These are phyloP conservation scores for Ilex aquifolium DNA, from an alignment of 257 asterid species.

Conservation along the genomic window DNA sequence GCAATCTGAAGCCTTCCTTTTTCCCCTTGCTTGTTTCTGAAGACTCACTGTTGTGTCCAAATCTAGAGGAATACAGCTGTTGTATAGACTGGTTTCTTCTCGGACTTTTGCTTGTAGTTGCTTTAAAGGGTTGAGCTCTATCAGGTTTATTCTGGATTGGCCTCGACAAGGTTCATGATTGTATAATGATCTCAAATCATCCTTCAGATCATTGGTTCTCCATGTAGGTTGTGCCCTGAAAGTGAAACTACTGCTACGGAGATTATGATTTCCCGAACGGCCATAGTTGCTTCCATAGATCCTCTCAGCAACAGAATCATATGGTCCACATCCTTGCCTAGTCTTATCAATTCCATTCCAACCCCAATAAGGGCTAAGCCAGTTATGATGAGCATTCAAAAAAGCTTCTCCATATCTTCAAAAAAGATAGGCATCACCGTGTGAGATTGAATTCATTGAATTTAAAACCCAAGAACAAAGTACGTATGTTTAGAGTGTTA, in stretches of 20 bases:
- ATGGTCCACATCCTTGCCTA: not conserved
- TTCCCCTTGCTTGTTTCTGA: conserved; percentile 12
- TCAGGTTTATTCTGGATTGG: not conserved
- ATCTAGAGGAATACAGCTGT: not conserved
- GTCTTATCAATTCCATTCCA: not conserved
- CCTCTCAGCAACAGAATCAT: not conserved
- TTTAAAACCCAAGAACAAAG: too few relatives aligned
- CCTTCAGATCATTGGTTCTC: not conserved
- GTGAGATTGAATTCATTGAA: too few relatives aligned
- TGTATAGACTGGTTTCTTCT: not conserved
- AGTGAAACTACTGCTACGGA: not conserved
- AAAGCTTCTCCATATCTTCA: conserved; percentile 48
- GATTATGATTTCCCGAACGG: not conserved
- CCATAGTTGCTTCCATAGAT: not conserved
- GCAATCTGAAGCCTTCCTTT: conserved; percentile 38
- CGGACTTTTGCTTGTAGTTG: not conserved
- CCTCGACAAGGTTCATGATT: not conserved
- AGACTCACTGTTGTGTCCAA: not conserved
- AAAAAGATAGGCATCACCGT: not conserved
- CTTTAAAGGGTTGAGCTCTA: not conserved
- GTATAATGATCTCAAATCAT: not conserved
- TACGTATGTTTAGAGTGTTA: too few relatives aligned
- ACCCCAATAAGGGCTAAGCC: conserved; percentile 24
- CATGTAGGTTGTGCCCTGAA: not conserved
- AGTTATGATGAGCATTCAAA: conserved; percentile 36